These are phyloP conservation scores for Nicotiana rustica DNA, from an alignment of 305 asterid genomes.

Conservation along the genomic window DNA sequence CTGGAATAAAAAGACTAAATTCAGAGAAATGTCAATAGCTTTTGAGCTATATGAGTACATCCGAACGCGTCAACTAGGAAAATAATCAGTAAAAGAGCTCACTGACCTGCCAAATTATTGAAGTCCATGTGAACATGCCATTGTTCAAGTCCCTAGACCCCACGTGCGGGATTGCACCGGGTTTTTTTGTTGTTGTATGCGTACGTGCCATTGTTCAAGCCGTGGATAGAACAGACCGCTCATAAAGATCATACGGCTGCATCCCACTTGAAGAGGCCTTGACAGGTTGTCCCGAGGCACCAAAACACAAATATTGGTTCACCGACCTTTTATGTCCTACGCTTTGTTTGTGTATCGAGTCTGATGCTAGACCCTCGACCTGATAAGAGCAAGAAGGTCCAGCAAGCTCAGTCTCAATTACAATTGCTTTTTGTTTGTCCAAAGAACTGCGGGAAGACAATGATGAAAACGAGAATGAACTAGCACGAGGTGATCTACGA, in stretches of 20 bases:
- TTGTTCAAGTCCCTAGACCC: too few relatives aligned
- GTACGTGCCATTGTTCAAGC: conserved; percentile 40
- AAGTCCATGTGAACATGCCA: not conserved
- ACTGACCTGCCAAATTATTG: not conserved
- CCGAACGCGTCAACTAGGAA: not conserved
- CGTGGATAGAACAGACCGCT: conserved; percentile 57
- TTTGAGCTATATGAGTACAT: not conserved
- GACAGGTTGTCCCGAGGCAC: conserved; percentile 46
- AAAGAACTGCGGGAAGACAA: conserved; percentile 66
- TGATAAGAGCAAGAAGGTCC: conserved; percentile 48
- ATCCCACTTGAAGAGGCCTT: conserved; percentile 37
- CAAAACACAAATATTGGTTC: conserved; percentile 73
- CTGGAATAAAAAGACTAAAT: not conserved
- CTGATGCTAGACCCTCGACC: conserved; percentile 34
- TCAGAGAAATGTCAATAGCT: conserved; percentile 25
- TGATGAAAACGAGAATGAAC: conserved; percentile 74
- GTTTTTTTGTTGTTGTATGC: too few relatives aligned
- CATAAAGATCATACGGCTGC: conserved; percentile 66
- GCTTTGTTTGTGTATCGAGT: conserved; percentile 44
- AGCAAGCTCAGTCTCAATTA: conserved; percentile 49
- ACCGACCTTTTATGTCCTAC: conserved; percentile 51
- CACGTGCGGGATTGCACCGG: too few relatives aligned
- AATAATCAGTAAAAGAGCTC: not conserved
- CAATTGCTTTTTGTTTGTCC: conserved; percentile 57
- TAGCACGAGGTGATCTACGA: conserved; percentile 65